Conservation (phyloP, 2,329 filamentous ascomycete species). For the Rhynchosporium graminicola region DNA sequence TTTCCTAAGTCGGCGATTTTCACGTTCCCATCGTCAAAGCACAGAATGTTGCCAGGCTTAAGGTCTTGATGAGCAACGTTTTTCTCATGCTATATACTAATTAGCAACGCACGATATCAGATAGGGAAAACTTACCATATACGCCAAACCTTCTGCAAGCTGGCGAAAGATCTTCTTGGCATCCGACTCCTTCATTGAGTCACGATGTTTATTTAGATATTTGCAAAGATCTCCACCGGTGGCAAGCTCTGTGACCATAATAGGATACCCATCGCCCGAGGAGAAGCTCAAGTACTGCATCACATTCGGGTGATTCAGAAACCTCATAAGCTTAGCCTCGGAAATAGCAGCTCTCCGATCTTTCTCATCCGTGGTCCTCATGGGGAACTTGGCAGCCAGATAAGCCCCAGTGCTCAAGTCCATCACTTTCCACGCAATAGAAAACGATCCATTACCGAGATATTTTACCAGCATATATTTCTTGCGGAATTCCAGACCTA, state of each 20-base stretch:
- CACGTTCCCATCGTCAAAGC: not conserved
- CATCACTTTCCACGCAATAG: not conserved
- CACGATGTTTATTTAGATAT: not conserved
- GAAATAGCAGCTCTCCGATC: not conserved
- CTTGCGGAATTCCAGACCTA: not conserved
- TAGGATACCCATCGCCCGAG: not conserved
- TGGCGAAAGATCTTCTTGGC: not conserved
- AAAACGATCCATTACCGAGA: not conserved
- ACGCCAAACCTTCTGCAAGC: not conserved
- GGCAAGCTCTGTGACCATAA: not conserved
- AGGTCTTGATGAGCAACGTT: conserved; percentile 13
- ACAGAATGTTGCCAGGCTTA: conserved; percentile 13
- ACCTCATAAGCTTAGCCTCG: not conserved
- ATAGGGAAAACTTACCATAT: conserved; percentile 9
- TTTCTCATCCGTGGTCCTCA: not conserved
- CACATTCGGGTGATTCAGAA: not conserved
- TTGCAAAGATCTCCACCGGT: not conserved
- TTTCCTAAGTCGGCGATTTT: conserved; percentile 14
- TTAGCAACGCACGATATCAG: not conserved
- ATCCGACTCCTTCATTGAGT: not conserved
- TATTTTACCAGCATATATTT: not conserved
- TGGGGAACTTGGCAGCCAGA: not conserved
- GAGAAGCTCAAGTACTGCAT: not conserved
- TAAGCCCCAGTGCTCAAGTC: not conserved
- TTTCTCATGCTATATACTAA: not conserved